Conservation (phyloP, 2,329 filamentous ascomycete species). For the Fusarium circinatum region DNA sequence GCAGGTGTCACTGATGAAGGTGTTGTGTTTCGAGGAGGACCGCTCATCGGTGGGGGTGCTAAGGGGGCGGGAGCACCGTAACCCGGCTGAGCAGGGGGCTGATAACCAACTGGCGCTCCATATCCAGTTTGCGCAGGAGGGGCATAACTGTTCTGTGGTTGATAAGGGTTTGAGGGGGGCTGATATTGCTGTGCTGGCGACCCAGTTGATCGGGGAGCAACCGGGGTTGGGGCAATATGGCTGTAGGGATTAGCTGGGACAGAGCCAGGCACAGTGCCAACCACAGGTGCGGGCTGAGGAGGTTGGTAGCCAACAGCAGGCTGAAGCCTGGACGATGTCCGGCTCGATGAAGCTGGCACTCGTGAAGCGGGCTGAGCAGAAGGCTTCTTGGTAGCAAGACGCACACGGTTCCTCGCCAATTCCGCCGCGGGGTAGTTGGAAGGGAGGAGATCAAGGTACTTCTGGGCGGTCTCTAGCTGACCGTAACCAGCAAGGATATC, state of each 20-base stretch:
- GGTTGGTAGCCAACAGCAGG: conserved; percentile 60
- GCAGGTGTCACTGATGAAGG: conserved; percentile 74
- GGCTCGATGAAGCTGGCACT: conserved; percentile 44
- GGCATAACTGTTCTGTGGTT: conserved; percentile 43
- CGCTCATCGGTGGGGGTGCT: conserved; percentile 49
- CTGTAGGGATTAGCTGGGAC: conserved; percentile 52
- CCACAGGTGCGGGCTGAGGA: conserved; percentile 49
- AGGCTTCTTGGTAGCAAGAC: conserved; percentile 76
- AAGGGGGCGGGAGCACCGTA: conserved; percentile 50
- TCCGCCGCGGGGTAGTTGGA: conserved; percentile 86
- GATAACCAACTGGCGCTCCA: conserved; percentile 57
- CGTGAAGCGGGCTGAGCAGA: conserved; percentile 41
- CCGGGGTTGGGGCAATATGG: conserved; percentile 52
- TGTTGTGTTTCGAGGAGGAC: conserved; percentile 68
- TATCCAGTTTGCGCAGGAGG: conserved; percentile 52
- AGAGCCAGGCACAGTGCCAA: conserved; percentile 35
- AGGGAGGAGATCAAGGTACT: conserved; percentile 90
- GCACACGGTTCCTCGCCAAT: conserved; percentile 84
- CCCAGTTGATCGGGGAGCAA: conserved; percentile 33
- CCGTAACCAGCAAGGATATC: conserved; percentile 94
- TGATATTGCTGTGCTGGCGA: conserved; percentile 50
- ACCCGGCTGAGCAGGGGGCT: conserved; percentile 58
- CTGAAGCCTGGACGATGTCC: conserved; percentile 55
- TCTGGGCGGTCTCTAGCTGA: conserved; percentile 85
- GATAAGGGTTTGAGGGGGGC: conserved; percentile 51